Base-by-base conservation (phyloP, 306 rosid species). In the Sicyos edulis region DNA sequence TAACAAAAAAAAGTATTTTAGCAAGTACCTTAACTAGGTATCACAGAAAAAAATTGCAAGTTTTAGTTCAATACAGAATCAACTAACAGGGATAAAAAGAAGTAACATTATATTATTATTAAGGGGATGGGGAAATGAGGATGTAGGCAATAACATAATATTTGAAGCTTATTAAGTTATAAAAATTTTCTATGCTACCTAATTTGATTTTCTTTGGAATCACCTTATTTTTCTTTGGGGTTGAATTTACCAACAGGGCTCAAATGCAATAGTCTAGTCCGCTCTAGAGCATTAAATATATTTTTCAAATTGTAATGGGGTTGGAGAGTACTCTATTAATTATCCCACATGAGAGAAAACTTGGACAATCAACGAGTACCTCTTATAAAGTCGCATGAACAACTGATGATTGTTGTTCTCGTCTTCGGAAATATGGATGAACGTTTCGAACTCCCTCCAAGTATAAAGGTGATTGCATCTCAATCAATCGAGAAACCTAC, bases 401-500 rank as follows among this genome's bases (percentile, higher is more conserved):
- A 51, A 16, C 72, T 57, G 50, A 81, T 20, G 56, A 20, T 57
- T 76, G 74, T 71, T n/a, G 78, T 72, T 75, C 83, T 71, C 78
- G 86, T 74, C 81, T 82, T 87, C 54, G 86, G 84, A 85, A 93
- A 85, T 79, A 87, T 26, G 96, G 96, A 80, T 88, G 98, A 83
- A 88, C 79, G 74, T 71, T 40, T 14, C 75, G 45, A 55, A 88
- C 85, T 78, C 90, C 92, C 53, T 87, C 96, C 88, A 93, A 73
- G 75, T 90, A 93, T 60, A 90, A 59, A 21, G 90, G 95, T 10
- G 96, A 80, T 73, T 93, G 98, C 98, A 93, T 93, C 83, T 93
- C 96, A 72, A 90, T 83, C 85, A 93, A 77, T 73, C 98, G 91
- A 4, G 96, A 93, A 53, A 86, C 97, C 98, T 93, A 71, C 81